Evolutionary conservation across 2,329 filamentous ascomycete species (phyloP).

Genomic region (Diaporthe longicolla): DNA sequence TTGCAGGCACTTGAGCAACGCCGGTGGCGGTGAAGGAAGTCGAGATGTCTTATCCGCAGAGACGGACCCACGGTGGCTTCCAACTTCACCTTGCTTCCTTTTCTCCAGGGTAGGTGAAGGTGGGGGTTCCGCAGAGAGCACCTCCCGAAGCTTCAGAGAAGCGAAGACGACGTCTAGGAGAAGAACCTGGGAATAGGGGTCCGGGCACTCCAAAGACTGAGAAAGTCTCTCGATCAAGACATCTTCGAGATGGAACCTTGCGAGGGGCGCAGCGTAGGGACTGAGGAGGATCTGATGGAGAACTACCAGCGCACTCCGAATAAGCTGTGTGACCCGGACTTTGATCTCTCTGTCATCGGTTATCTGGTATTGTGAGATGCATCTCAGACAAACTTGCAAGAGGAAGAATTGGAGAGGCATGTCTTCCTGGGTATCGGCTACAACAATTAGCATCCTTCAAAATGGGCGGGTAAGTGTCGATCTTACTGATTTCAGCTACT

Average conservation of each 20-base stretch:
- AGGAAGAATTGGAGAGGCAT: conserved; percentile 78
- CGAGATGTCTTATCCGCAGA: conserved; percentile 49
- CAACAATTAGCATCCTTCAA: conserved; percentile 44
- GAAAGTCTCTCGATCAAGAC: conserved; percentile 78
- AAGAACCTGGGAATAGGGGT: conserved; percentile 81
- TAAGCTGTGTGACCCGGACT: conserved; percentile 74
- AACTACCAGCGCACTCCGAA: conserved; percentile 78
- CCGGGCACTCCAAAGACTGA: conserved; percentile 71
- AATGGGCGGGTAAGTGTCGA: not conserved
- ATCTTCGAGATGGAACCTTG: conserved; percentile 77
- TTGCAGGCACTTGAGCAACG: conserved; percentile 87
- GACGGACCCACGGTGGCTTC: conserved; percentile 57
- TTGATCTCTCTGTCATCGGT: conserved; percentile 55
- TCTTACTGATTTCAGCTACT: conserved; percentile 67
- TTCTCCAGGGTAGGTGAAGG: conserved; percentile 64
- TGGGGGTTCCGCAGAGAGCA: conserved; percentile 56
- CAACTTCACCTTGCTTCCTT: conserved; percentile 59
- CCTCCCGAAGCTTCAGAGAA: conserved; percentile 76
- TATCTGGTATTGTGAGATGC: conserved; percentile 64
- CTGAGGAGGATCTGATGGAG: conserved; percentile 78
- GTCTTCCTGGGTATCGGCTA: conserved; percentile 68
- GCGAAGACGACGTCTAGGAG: conserved; percentile 84
- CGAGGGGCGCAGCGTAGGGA: conserved; percentile 71
- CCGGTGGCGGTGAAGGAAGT: conserved; percentile 71
- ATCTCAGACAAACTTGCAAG: conserved; percentile 74